phyloP scores from a whole-genome alignment of 495 filamentous ascomycete species.

The Xylaria cubensis region DNA sequence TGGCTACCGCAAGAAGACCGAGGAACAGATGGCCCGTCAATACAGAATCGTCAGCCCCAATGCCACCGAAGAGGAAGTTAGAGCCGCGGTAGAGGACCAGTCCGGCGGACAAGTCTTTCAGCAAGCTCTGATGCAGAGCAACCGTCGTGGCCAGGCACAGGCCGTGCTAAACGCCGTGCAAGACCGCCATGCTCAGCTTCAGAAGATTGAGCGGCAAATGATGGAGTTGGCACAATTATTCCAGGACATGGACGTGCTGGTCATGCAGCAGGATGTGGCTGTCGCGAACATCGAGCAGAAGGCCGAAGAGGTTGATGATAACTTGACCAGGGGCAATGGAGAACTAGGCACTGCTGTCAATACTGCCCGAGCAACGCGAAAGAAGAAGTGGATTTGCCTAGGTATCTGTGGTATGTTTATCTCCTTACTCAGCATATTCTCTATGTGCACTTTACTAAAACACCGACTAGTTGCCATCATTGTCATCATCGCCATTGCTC shows the following conservation, averaged over 20 bases:
- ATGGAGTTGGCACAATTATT: conserved; percentile 84
- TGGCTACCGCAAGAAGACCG: conserved; percentile 76
- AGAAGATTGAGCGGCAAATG: conserved; percentile 88
- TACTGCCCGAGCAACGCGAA: conserved; percentile 78
- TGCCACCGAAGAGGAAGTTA: conserved; percentile 79
- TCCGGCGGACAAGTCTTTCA: conserved; percentile 75
- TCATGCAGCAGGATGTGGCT: conserved; percentile 80
- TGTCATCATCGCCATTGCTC: conserved; percentile 56
- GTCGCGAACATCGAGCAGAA: conserved; percentile 81
- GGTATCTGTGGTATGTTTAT: conserved; percentile 74
- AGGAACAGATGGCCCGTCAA: conserved; percentile 83
- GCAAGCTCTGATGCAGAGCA: conserved; percentile 76
- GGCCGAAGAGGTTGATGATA: conserved; percentile 76
- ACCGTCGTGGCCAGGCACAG: conserved; percentile 80
- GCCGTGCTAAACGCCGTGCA: conserved; percentile 76
- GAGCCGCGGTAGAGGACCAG: conserved; percentile 74
- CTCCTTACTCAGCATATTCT: not conserved
- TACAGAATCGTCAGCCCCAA: conserved; percentile 89
- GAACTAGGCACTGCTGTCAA: conserved; percentile 78
- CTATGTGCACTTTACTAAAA: conserved; percentile 31
- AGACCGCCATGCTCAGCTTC: conserved; percentile 85
- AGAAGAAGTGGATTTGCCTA: conserved; percentile 99
- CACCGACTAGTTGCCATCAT: conserved; percentile 53
- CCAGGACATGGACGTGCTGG: conserved; percentile 80
- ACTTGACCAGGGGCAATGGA: conserved; percentile 80